A percentile compares a stretch with the other conserved stretches of the same genome.
These are phyloP conservation scores for Xylariaceae sp. DNA, from an alignment of 2,329 filamentous ascomycete species.

Conservation along the genomic window DNA sequence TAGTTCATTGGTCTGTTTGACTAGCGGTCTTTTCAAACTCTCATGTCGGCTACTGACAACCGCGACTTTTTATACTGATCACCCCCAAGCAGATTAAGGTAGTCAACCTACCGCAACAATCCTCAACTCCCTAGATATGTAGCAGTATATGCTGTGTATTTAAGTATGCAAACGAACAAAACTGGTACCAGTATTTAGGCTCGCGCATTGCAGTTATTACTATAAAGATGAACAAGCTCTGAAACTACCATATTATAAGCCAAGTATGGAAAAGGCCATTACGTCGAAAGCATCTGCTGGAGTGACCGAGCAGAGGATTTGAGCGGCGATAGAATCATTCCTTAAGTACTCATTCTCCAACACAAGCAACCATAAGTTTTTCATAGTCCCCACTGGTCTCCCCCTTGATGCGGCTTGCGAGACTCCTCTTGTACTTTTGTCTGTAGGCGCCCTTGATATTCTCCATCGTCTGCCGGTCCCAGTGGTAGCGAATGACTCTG, in stretches of 20 bases:
- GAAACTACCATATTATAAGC: not conserved
- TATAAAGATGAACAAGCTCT: not conserved
- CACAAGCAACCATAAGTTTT: conserved; percentile 74
- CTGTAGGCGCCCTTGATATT: conserved; percentile 82
- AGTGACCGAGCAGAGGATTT: not conserved
- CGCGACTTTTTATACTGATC: too few relatives aligned
- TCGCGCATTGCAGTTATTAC: not conserved
- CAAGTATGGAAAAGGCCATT: not conserved
- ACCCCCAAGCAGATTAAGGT: too few relatives aligned
- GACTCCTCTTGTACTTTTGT: conserved; percentile 70
- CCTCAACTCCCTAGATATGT: too few relatives aligned
- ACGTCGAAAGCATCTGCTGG: not conserved
- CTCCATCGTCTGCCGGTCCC: conserved; percentile 76
- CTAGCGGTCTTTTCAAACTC: too few relatives aligned
- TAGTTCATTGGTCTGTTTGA: too few relatives aligned
- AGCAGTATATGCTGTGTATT: too few relatives aligned
- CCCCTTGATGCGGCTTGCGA: conserved; percentile 74
- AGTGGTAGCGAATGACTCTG: conserved; percentile 82
- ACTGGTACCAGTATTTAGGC: conserved; percentile 6
- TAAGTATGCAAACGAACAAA: not conserved
- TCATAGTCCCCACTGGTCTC: conserved; percentile 90
- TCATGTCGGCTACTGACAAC: too few relatives aligned
- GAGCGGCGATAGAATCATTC: not conserved
- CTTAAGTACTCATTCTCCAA: conserved; percentile 51
- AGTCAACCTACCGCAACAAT: too few relatives aligned